Evolutionary conservation across 495 filamentous ascomycete genomes (phyloP), one percentile per base, ranked within the genome.

Genomic region (Apiosordaria backusii): DNA sequence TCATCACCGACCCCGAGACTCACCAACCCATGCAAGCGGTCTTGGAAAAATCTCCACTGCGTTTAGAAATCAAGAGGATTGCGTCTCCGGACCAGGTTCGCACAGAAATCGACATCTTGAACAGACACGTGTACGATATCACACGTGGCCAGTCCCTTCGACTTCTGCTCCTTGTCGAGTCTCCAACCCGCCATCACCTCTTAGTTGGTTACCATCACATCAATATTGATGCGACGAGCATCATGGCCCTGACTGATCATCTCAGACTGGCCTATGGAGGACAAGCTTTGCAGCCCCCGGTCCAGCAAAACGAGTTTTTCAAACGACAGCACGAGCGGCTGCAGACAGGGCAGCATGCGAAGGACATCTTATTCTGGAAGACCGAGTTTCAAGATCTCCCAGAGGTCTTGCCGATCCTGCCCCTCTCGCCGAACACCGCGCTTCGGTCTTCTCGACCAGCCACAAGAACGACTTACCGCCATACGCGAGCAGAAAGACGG

Each of bases 221-320:
- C 64, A 65, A 71, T 50, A 81, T 85, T 71, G 84, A 86, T 63
- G 82, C 80, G 0, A 67, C 79, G 19, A 79, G 80, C 58, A 75
- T 79, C 6, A 69, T 81, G 40, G 62, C 79, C 40, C 67, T 82
- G n/a, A 52, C 69, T 1, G 22, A 60, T 0, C 78, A 84, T 19
- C 65, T 84, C 0, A 68, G 77, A 16, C 72, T 71, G n/a, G 73
- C 68, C 4, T 84, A 84, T 63, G 63, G 71, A 3, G 72, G 74
- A 0, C 23, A 70, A 15, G 0, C 61, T 4, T 64, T 77, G 3
- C 58, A 25, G 4, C 58, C 58, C 1, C 58, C 58, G 6, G 19
- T 61, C 9, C 58, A 61, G 18, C 58, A 61, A 61, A 61, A 61
- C 26, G 18, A 61, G 21, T 61, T 61, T n/a, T 5, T 26, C 3